Percentiles rank a stretch among this genome's conserved stretches.
phyloP scores from a whole-genome alignment of 306 rosid genomes.

The Ochetophila trinervis region DNA sequence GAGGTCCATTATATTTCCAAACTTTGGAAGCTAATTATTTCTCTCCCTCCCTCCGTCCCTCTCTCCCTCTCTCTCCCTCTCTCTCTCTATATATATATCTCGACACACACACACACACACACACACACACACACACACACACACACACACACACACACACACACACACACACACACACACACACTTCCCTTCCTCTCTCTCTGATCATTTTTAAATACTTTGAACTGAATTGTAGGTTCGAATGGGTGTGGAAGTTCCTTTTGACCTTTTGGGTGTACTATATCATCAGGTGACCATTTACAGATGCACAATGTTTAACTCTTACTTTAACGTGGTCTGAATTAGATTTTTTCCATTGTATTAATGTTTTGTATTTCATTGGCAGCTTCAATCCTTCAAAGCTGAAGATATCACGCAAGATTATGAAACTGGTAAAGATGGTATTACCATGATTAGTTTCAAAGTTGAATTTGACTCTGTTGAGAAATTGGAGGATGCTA shows the following conservation, averaged over 20 bases:
- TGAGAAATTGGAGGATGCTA: conserved; percentile 79
- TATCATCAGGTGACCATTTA: conserved; percentile 71
- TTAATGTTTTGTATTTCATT: conserved; percentile 12
- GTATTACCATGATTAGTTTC: conserved; percentile 68
- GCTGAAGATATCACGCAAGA: conserved; percentile 78
- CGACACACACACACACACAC: too few species aligned
- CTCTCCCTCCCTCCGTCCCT: background rate
- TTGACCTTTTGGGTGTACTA: conserved; percentile 69
- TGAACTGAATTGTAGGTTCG: conserved; percentile 50
- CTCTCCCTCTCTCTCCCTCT: too few species aligned
- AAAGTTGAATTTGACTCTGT: conserved; percentile 76
- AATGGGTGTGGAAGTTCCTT: conserved; percentile 87
- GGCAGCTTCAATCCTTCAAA: conserved; percentile 67
- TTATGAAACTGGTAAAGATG: conserved; percentile 83
- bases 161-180: too few species aligned
- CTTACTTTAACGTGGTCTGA: conserved; percentile 24
- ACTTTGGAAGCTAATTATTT: background rate
- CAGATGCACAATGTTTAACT: conserved; percentile 3
- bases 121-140: too few species aligned
- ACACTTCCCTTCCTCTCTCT: too few species aligned
- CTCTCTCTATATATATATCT: background rate
- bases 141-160: too few species aligned
- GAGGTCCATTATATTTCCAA: background rate
- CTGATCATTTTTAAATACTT: background rate
- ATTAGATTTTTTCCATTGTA: conserved; percentile 10